Base-by-base conservation (phyloP, 2,329 filamentous ascomycete species). In the Hawksworthiomyces lignivorus region DNA sequence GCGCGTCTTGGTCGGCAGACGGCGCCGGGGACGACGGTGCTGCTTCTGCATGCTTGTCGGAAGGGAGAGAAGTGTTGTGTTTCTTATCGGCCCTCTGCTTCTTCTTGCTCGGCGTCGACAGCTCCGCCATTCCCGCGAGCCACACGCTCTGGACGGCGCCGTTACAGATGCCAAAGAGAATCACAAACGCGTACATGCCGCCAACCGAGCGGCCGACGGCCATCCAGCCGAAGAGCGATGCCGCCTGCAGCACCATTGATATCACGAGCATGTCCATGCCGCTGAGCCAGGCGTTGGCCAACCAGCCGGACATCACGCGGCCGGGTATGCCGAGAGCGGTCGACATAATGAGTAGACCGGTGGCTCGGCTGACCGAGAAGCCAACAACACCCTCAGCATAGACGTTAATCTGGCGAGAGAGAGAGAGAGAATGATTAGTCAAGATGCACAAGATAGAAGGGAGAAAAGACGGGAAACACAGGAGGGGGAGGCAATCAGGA, bases 291-390 rank as follows among this genome's bases (percentile, higher is more conserved):
- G 48, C 61, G 53, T 80, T 75, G 0, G 75, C 75, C 6, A 80
- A 51, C 46, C 67, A 68, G 11, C 69, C 70, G 0, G 71, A 68
- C 1, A 77, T 48, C 1, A 76, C 56, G 1, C 77, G 73, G n/a
- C 69, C 65, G 1, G 73, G 54, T 4, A 80, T 64, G 2, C 76
- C 75, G 14, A 77, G 60, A 8, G 66, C 73, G 47, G 80, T 79
- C 12, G 71, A 65, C 15, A 79, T 67, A 34, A 82, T 61, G 2
- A 82, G 63, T 3, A 81, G 59, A 20, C 67, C 67, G 45, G 78
- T 68, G 3, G 72, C 70, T 6, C 72, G 64, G 5, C 61, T 59
- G 26, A 72, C 67, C 14, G 65, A 62, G 43, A 77, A 64, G 34
- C 61, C 58, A 17, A 72, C 51, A 15, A 67, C 54, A 15, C 67